phyloP scores from a whole-genome alignment of 495 filamentous ascomycete species.

The Penicillium paradoxum region DNA sequence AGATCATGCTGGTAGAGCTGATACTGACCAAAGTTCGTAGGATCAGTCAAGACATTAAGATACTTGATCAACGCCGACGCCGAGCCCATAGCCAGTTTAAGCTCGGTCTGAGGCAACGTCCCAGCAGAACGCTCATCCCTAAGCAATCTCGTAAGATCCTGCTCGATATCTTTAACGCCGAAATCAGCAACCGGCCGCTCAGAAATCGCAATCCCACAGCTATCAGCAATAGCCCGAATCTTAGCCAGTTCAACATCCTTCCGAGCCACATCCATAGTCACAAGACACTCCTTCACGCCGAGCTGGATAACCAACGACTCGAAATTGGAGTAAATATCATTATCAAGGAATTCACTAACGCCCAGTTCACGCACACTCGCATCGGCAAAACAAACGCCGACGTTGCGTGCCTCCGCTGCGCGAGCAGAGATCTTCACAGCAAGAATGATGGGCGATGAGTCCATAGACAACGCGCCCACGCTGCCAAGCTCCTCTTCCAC shows the following conservation, averaged over 20 bases:
- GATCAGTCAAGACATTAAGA: slow-evolving; percentile 81
- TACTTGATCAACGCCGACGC: slow-evolving; percentile 94
- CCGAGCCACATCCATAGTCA: slow-evolving; percentile 67
- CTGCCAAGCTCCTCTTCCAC: slow-evolving; percentile 90
- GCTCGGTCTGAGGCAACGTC: slow-evolving; percentile 78
- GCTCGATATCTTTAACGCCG: slow-evolving; percentile 88
- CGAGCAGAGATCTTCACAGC: slow-evolving; percentile 89
- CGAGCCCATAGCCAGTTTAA: slow-evolving; percentile 95
- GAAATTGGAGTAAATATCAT: slow-evolving; percentile 97
- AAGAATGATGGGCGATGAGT: slow-evolving; percentile 86
- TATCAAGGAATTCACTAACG: slow-evolving; percentile 96
- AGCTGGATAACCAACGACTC: slow-evolving; percentile 95
- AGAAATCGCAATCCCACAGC: slow-evolving; percentile 81
- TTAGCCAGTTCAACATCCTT: slow-evolving; percentile 90
- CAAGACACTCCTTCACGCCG: slow-evolving; percentile 87
- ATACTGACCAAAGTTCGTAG: slow-evolving; percentile 93
- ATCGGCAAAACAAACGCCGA: slow-evolving; percentile 97
- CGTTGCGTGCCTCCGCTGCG: slow-evolving; percentile 75
- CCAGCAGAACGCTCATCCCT: slow-evolving; percentile 76
- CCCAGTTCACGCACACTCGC: slow-evolving; percentile 93
- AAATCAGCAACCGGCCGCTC: slow-evolving; percentile 75
- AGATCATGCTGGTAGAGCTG: slow-evolving; percentile 97
- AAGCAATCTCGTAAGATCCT: slow-evolving; percentile 81
- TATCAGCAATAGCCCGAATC: slow-evolving; percentile 81
- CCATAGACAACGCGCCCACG: slow-evolving; percentile 56